A percentile compares a stretch with the other conserved stretches of the same genome.
phyloP scores from a whole-genome alignment of 768 basidiomycete species.

The Amanita thiersii region DNA sequence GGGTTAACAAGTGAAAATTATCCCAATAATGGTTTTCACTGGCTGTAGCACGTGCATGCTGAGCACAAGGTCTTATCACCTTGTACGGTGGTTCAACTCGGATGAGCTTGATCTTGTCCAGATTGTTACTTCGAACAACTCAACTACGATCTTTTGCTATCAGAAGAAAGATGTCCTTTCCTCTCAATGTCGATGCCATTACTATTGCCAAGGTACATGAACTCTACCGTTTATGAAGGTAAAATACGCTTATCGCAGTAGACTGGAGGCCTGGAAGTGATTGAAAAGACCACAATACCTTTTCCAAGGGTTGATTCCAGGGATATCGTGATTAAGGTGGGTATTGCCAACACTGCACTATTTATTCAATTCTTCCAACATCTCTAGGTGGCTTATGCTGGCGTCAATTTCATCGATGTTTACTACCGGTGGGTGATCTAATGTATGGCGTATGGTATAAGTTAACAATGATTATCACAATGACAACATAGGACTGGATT shows the following conservation, averaged over 20 bases:
- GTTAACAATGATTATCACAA: not conserved
- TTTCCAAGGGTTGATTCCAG: slow-evolving; percentile 56
- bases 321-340: slow-evolving; percentile 47
- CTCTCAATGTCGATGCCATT: slow-evolving; percentile 60
- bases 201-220: slow-evolving; percentile 45
- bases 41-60: no score
- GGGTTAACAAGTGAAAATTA: no score
- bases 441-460: no score
- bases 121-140: not conserved
- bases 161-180: slow-evolving; percentile 39
- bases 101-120: no score
- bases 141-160: slow-evolving; percentile 5
- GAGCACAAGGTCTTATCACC: no score
- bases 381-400: slow-evolving; percentile 58
- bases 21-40: no score
- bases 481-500: slow-evolving; percentile 45
- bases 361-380: not conserved
- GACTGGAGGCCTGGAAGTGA: slow-evolving; percentile 71
- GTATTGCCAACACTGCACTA: not conserved
- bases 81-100: no score
- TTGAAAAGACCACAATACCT: slow-evolving; percentile 58
- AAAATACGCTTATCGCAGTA: slow-evolving; percentile 12
- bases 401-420: slow-evolving; percentile 84
- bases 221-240: no score
- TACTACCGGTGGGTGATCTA: slow-evolving; percentile 54